Percentiles rank a stretch among this genome's conserved stretches.
These are phyloP conservation scores for Phaeotremella fagi DNA, from an alignment of 768 basidiomycete species.

Conservation along the genomic window DNA sequence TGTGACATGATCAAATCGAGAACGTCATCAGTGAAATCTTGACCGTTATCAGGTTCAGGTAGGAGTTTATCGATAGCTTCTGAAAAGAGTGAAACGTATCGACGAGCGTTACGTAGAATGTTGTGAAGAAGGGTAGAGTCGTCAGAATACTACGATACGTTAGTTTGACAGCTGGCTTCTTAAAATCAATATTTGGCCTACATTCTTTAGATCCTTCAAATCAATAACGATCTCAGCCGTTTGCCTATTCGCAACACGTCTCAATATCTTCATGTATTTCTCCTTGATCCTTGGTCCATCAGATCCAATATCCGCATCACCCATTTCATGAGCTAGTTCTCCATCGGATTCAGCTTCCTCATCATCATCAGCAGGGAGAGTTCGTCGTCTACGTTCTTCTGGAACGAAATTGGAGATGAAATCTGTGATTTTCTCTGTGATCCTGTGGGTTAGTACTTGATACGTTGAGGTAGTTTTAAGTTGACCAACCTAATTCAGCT, in stretches of 20 bases:
- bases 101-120: constrained; percentile 77
- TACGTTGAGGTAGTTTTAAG: not conserved
- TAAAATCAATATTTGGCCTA: constrained; percentile 45
- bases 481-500: constrained; percentile 25
- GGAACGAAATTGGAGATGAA: constrained; percentile 40
- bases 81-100: constrained; percentile 82
- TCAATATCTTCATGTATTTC: constrained; percentile 46
- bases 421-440: constrained; percentile 30
- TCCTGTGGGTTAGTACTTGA: constrained; percentile 1
- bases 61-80: constrained; percentile 86
- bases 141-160: constrained; percentile 61
- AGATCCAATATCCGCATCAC: constrained; percentile 53
- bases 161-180: not conserved
- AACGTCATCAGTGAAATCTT: constrained; percentile 86
- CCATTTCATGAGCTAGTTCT: constrained; percentile 58
- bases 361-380: constrained; percentile 13
- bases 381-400: constrained; percentile 10
- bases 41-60: constrained; percentile 82
- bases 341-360: constrained; percentile 32
- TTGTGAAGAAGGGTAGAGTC: constrained; percentile 63
- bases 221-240: constrained; percentile 84
- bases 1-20: constrained; percentile 96
- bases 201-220: constrained; percentile 77
- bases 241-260: constrained; percentile 75
- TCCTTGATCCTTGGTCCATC: constrained; percentile 28